Conservation (phyloP, 2,329 filamentous ascomycete species). For the Trichoderma simmonsii region DNA sequence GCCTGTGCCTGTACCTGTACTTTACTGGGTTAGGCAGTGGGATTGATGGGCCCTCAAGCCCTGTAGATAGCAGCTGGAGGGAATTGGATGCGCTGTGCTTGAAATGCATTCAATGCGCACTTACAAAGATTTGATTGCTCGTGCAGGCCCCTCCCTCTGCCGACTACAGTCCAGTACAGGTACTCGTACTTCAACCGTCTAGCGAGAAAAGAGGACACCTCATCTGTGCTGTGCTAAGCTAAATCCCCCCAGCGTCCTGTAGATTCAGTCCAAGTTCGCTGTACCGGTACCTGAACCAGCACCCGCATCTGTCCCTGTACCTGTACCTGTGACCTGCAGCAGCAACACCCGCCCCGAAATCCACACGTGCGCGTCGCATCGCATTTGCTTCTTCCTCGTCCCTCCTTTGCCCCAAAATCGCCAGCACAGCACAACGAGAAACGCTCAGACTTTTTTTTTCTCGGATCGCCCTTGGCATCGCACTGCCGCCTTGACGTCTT, state of each 20-base stretch:
- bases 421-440: not conserved
- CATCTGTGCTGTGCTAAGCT: not conserved
- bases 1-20: not conserved
- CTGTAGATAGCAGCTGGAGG: not conserved
- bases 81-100: not conserved
- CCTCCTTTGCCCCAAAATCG: constrained; percentile 14
- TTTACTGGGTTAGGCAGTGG: not conserved
- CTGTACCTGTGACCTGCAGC: not conserved
- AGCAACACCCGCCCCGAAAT: not conserved
- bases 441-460: not conserved
- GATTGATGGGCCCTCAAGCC: not conserved
- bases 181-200: not conserved
- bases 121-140: not conserved
- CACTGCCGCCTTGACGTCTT: not conserved
- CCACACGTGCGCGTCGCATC: constrained; percentile 14
- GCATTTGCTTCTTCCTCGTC: not conserved
- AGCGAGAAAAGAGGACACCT: not conserved
- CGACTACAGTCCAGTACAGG: not conserved
- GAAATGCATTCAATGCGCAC: not conserved
- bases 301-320: not conserved
- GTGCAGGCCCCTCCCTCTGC: not conserved
- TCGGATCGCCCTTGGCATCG: constrained; percentile 7
- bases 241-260: not conserved
- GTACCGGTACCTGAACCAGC: too few relatives aligned
- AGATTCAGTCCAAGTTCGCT: not conserved